A percentile compares a stretch with the other conserved stretches of the same genome.
Conservation (phyloP, 768 basidiomycete genomes). For the Epithele typhae region DNA sequence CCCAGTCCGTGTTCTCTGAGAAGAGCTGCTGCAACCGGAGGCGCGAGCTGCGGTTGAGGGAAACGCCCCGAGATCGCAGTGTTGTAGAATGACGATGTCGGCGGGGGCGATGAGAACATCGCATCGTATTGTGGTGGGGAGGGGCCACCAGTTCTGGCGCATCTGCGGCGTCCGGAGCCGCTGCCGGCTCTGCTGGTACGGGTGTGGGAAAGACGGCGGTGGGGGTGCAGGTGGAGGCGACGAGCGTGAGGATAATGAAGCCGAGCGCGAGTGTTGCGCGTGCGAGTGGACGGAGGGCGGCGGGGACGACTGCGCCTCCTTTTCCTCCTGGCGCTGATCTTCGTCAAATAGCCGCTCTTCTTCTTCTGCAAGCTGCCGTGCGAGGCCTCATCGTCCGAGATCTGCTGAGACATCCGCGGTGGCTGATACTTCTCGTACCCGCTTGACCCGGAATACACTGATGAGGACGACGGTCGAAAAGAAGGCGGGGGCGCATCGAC, state of each 20-base stretch:
- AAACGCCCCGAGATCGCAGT: not conserved
- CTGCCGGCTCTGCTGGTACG: no score
- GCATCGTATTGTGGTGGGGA: conserved; percentile 13
- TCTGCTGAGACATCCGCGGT: conserved; percentile 12
- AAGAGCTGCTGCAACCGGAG: no score
- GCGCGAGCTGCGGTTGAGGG: not conserved
- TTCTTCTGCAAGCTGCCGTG: conserved; percentile 34
- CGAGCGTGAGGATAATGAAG: no score
- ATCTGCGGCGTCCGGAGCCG: no score
- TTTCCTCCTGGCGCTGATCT: conserved; percentile 30
- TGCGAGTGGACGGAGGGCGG: no score
- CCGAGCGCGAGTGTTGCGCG: no score
- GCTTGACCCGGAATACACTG: no score
- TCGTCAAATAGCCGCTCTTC: conserved; percentile 29
- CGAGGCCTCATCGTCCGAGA: conserved; percentile 41
- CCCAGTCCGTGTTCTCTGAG: not conserved
- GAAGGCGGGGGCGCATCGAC: not conserved
- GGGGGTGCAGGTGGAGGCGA: no score
- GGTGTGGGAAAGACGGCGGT: no score
- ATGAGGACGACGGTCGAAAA: no score
- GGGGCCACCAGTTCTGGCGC: no score
- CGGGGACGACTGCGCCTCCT: not conserved
- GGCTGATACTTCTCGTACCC: not conserved
- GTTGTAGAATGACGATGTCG: conserved; percentile 1
- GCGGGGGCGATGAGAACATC: conserved; percentile 1